Base-by-base conservation (phyloP, 495 filamentous ascomycete species). In the Bacidia rubella region DNA sequence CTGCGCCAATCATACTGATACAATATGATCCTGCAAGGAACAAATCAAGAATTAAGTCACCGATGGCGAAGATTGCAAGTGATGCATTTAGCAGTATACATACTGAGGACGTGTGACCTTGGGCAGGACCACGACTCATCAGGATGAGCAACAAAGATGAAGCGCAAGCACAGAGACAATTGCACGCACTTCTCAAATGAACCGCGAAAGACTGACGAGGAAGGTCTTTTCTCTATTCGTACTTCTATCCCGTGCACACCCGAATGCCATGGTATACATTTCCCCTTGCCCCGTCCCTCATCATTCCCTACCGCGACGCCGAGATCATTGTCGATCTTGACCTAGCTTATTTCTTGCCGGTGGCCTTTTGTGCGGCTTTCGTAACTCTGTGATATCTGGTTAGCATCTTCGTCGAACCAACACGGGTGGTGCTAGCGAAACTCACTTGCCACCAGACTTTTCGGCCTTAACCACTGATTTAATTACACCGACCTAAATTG, bases 401-500 rank as follows among this genome's bases (percentile, higher is more conserved):
- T 9, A 40, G 1, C 1, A 50, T 10, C 23, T 5, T n/a, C 7
- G 10, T 20, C 10, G 12, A 57, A 24, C 10, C 12, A 35, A 15
- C 19, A 20, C 44, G 0, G 25, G 12, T 20, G 11, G 15, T 12
- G 41, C 19, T 53, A 46, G 45, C 69, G 51, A 68, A 67, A 69
- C 85, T 86, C 70, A 83, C 87, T 87, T 88, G 53, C 80, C 81
- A 61, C 72, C 74, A 54, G 61, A 70, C 68, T 78, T 80, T 54
- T 79, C 74, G 61, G 75, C 66, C 84, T 95, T 94, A 67, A 74
- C 76, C 61, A 92, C 88, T 62, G 76, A 77, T 76, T 88, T 88
- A 67, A 77, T 79, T 58, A 74, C 90, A 80, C 90, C 90, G 73
- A 98, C 92, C 57, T 90, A 35, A 35, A 35, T 35, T n/a, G n/a